Evolutionary conservation across 2,329 filamentous ascomycete species (phyloP).

Genomic region (Aspergillus sp.): DNA sequence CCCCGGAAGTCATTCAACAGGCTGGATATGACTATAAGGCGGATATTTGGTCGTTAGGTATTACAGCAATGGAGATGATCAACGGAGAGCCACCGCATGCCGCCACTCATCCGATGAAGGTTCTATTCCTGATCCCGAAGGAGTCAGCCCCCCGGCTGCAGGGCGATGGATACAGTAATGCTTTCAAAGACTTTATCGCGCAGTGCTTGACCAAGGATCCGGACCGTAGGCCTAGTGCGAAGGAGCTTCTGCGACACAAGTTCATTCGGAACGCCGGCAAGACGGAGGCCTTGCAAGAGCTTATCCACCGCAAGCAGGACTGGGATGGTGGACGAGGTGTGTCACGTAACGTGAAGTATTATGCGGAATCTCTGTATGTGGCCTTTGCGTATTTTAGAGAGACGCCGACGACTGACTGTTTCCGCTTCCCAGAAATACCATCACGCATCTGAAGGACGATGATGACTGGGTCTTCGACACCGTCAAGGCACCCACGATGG

Average conservation of each 20-base stretch:
- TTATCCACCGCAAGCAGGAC: conserved; percentile 77
- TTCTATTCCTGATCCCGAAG: conserved; percentile 87
- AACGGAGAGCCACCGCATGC: conserved; percentile 86
- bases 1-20: conserved; percentile 89
- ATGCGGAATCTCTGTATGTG: conserved; percentile 82
- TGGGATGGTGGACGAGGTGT: conserved; percentile 74
- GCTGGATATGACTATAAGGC: conserved; percentile 83
- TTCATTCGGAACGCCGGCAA: conserved; percentile 88
- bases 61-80: conserved; percentile 87
- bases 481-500: conserved; percentile 67
- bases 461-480: conserved; percentile 98
- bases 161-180: conserved; percentile 74
- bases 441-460: conserved; percentile 61
- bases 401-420: conserved; percentile 21
- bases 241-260: conserved; percentile 80
- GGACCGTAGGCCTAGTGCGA: conserved; percentile 78
- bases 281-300: conserved; percentile 80
- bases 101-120: conserved; percentile 88
- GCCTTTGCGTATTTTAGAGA: background rate
- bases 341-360: conserved; percentile 74
- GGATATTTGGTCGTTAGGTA: conserved; percentile 90
- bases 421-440: conserved; percentile 54
- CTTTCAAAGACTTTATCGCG: conserved; percentile 92
- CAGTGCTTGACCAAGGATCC: conserved; percentile 92
- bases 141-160: conserved; percentile 81